Base-by-base conservation (phyloP, 2,329 filamentous ascomycete species). In the Ceratocystiopsis minuta region DNA sequence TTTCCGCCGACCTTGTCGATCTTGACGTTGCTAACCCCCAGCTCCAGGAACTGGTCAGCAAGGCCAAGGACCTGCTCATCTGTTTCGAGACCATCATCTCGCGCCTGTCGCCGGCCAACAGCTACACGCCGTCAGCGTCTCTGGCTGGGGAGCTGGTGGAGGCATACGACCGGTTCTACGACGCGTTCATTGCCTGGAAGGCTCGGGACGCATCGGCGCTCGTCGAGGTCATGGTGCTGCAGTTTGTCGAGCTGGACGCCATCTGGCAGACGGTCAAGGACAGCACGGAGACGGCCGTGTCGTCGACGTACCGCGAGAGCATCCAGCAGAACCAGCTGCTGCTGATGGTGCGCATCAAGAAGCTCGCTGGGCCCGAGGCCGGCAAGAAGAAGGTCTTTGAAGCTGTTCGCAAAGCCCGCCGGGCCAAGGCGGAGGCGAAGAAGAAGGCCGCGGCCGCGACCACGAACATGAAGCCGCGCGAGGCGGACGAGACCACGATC, bases 181-280 rank as follows among this genome's bases (percentile, higher is more conserved):
- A 81, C 41, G 80, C 80, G 1, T 87, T 90, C 53, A 80, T 83
- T 46, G 76, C 80, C 4, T 90, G 83, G 83, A 85, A 87, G 58
- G 78, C 82, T 2, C 72, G 81, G 41, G 83, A 88, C 54, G 83
- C 80, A 0, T 77, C 77, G 42, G 77, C 81, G 0, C 64, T 90
- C 5, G 75, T 88, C 41, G 80, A 87, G 51, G 78, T 84, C 43
- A 87, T 90, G 82, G 68, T 88, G n/a, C 70, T 83, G 52, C 81
- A 85, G 49, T 87, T 88, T 56, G 80, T 87, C 16, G 82, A 86
- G 54, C 69, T 90, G 2, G 83, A 90, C 53, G 78, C 78, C 33
- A 88, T 88, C 38, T 81, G 81, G 67, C 80, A 86, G 54, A 82
- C 79, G 3, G 80, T 90, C 55, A 86, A 85, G 56, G 77, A 85